Evolutionary conservation across 139 green algal species (phyloP).

Genomic region (Chlamydomonas applanata): DNA sequence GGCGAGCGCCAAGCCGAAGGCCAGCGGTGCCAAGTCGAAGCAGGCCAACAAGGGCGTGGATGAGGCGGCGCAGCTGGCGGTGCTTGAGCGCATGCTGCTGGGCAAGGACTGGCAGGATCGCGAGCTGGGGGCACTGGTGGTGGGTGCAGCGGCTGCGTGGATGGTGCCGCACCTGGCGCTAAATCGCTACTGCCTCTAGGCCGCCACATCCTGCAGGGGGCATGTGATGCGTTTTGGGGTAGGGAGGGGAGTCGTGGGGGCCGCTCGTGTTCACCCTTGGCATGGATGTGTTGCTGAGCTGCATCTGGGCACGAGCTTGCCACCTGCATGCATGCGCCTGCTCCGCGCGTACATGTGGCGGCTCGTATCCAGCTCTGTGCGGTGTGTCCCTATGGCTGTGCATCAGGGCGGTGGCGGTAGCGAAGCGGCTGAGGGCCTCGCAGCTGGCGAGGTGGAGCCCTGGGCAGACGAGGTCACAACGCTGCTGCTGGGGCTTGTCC

Average conservation of each 20-base stretch:
- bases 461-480: constrained; percentile 50
- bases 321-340: too few relatives aligned
- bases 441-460: constrained; percentile 18
- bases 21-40: neutral
- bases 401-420: neutral
- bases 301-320: too few relatives aligned
- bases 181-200: too few relatives aligned
- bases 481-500: constrained; percentile 48
- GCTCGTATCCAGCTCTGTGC: too few relatives aligned
- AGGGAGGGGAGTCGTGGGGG: too few relatives aligned
- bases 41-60: constrained; percentile 4
- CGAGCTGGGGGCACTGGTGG: constrained; percentile 30
- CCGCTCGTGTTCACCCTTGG: too few relatives aligned
- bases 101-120: constrained; percentile 39
- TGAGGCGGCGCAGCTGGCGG: constrained; percentile 34
- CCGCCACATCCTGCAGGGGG: too few relatives aligned
- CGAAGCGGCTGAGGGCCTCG: neutral
- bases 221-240: too few relatives aligned
- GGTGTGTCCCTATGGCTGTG: neutral
- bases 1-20: constrained; percentile 6
- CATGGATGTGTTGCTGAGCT: too few relatives aligned
- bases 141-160: neutral
- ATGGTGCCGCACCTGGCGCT: too few relatives aligned
- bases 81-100: constrained; percentile 41
- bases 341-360: too few relatives aligned